phyloP scores from a whole-genome alignment of 2,329 filamentous ascomycete species.

The Aspergillus neotritici region DNA sequence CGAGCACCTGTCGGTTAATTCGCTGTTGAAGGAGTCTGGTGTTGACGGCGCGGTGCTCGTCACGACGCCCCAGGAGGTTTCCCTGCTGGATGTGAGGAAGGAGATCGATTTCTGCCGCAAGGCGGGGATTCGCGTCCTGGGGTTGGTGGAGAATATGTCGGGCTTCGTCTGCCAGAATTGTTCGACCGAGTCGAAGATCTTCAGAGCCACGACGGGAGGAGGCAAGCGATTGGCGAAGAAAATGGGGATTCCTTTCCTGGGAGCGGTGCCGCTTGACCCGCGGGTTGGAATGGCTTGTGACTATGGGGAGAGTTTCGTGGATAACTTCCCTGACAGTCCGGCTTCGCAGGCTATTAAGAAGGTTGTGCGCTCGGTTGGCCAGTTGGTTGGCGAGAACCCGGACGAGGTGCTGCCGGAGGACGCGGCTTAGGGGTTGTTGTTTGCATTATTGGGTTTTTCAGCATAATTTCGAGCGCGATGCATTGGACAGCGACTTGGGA shows the following conservation, averaged over 20 bases:
- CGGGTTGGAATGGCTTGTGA: conserved; percentile 95
- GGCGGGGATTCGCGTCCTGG: conserved; percentile 80
- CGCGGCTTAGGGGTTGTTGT: conserved; percentile 16
- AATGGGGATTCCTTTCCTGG: conserved; percentile 81
- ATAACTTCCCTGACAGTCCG: conserved; percentile 87
- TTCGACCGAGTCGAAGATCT: conserved; percentile 73
- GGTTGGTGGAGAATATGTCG: conserved; percentile 96
- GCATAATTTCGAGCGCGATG: conserved; percentile 17
- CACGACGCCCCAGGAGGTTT: conserved; percentile 91
- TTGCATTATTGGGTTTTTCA: conserved; percentile 7
- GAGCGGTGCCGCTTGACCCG: conserved; percentile 84
- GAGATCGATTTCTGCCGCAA: conserved; percentile 98
- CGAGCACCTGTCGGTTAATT: conserved; percentile 91
- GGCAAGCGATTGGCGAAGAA: conserved; percentile 74
- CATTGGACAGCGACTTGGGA: conserved; percentile 11
- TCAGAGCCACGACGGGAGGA: conserved; percentile 84
- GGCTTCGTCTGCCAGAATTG: conserved; percentile 95
- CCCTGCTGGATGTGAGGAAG: conserved; percentile 86
- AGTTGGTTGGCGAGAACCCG: conserved; percentile 59
- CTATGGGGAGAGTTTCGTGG: conserved; percentile 95
- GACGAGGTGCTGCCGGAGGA: conserved; percentile 42
- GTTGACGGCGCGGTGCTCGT: conserved; percentile 92
- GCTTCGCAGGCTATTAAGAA: conserved; percentile 74
- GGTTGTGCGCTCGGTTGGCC: conserved; percentile 69
- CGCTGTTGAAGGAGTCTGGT: conserved; percentile 81